A percentile compares a stretch with the other conserved stretches of the same genome.
Conservation (phyloP, 179 eudicot species). For the Silene coronaria region DNA sequence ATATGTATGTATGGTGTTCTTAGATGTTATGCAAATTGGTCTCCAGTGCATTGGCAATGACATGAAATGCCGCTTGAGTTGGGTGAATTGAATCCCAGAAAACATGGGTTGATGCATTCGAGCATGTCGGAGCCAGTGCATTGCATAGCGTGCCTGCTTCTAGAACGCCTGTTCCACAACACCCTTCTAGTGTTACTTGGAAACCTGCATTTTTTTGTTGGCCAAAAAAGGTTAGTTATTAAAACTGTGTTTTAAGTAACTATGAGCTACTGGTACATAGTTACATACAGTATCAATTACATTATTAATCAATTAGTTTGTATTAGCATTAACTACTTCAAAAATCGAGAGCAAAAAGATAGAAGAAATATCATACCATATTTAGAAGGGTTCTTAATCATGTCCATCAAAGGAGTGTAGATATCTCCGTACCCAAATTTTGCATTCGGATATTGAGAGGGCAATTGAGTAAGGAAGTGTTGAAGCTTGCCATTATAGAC, state of each 20-base stretch:
- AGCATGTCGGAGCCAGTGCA: background rate
- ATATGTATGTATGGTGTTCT: too few species aligned
- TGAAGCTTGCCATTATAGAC: slow-evolving; percentile 24
- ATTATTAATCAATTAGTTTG: too few species aligned
- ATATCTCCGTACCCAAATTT: slow-evolving; percentile 24
- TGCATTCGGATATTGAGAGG: slow-evolving; percentile 7
- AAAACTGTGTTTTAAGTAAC: too few species aligned
- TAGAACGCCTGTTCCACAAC: slow-evolving; percentile 30
- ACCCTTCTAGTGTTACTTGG: slow-evolving; percentile 27
- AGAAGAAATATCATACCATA: slow-evolving; percentile 23
- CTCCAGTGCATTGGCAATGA: slow-evolving; percentile 21
- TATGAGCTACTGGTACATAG: too few species aligned
- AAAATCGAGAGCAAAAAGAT: too few species aligned
- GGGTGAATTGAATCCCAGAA: slow-evolving; percentile 34
- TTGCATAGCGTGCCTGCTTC: slow-evolving; percentile 26
- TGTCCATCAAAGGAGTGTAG: slow-evolving; percentile 22
- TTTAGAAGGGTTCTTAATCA: slow-evolving; percentile 23
- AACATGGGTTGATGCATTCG: slow-evolving; percentile 23
- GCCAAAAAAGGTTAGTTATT: too few species aligned
- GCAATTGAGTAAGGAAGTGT: slow-evolving; percentile 14
- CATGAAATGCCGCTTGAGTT: slow-evolving; percentile 22
- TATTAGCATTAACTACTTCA: too few species aligned
- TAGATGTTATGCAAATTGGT: background rate
- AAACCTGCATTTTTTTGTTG: too few species aligned
- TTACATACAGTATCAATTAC: too few species aligned